Conservation (phyloP, 139 green algal species). For the Astrephomene gubernaculifera region DNA sequence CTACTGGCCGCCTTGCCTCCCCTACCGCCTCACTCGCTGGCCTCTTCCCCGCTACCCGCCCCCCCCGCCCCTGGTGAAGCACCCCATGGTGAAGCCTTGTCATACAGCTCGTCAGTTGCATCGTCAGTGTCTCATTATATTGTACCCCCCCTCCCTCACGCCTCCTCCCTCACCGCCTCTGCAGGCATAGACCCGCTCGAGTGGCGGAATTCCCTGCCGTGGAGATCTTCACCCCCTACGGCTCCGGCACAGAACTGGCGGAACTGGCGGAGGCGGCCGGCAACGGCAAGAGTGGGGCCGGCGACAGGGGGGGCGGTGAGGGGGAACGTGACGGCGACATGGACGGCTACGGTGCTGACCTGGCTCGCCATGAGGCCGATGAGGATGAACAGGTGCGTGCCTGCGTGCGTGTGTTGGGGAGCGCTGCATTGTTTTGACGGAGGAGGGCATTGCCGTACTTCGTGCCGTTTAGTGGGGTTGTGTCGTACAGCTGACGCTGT, state of each 20-base stretch:
- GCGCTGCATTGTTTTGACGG: neutral
- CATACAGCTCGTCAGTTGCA: too few relatives aligned
- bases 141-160: neutral
- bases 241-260: neutral
- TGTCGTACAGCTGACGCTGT: too few relatives aligned
- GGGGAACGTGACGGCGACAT: neutral
- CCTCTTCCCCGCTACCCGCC: too few relatives aligned
- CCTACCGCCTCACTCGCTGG: too few relatives aligned
- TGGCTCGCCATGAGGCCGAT: neutral
- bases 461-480: too few relatives aligned
- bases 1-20: too few relatives aligned
- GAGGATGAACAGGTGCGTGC: neutral
- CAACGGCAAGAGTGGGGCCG: neutral
- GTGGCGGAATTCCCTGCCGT: conserved; percentile 33
- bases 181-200: conserved; percentile 12
- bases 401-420: neutral
- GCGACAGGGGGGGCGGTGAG: neutral
- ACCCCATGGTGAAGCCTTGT: too few relatives aligned
- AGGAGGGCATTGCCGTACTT: too few relatives aligned
- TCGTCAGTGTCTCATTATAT: too few relatives aligned
- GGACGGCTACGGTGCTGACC: neutral
- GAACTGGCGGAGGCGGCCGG: neutral
- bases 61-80: too few relatives aligned
- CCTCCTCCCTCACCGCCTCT: neutral
- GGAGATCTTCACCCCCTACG: conserved; percentile 52